Percentiles rank a stretch among this genome's conserved stretches.
Conservation (phyloP, 768 basidiomycete species). For the Mycena kentingensis region DNA sequence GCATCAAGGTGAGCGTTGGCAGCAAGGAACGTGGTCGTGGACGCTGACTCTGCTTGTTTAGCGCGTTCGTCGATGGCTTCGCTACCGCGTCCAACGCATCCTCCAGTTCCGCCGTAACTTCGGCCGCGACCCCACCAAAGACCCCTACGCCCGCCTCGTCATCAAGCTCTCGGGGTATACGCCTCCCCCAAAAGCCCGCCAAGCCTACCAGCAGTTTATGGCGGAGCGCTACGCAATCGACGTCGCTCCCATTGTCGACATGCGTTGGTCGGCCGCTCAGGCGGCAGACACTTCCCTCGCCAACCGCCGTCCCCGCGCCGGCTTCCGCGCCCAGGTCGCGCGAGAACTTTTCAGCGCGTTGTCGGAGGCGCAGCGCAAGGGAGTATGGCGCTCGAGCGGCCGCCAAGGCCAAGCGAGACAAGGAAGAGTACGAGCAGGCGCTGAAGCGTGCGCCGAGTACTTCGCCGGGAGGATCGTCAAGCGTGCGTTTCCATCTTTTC, state of each 20-base stretch:
- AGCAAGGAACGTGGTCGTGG: too few relatives aligned
- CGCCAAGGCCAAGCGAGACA: background rate
- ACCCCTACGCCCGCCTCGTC: background rate
- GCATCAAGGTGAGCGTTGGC: too few relatives aligned
- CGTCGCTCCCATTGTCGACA: background rate
- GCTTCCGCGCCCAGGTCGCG: background rate
- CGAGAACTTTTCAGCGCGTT: background rate
- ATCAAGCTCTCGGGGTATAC: background rate
- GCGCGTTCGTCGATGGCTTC: conserved; percentile 9
- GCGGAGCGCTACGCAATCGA: background rate
- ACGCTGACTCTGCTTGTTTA: background rate
- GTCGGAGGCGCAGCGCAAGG: background rate
- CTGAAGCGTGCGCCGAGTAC: background rate
- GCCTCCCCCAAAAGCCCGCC: background rate
- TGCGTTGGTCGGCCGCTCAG: background rate
- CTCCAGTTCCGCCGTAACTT: background rate
- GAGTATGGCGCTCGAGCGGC: background rate
- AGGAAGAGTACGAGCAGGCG: background rate
- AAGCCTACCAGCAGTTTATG: background rate
- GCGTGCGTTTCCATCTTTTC: conserved; percentile 3
- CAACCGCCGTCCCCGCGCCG: background rate
- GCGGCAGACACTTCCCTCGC: background rate
- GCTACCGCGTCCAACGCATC: background rate
- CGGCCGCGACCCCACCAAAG: background rate
- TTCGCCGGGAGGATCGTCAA: background rate